Base-by-base conservation (phyloP, 352 stramenopile genomes). In the Globisporangium barbulae region DNA sequence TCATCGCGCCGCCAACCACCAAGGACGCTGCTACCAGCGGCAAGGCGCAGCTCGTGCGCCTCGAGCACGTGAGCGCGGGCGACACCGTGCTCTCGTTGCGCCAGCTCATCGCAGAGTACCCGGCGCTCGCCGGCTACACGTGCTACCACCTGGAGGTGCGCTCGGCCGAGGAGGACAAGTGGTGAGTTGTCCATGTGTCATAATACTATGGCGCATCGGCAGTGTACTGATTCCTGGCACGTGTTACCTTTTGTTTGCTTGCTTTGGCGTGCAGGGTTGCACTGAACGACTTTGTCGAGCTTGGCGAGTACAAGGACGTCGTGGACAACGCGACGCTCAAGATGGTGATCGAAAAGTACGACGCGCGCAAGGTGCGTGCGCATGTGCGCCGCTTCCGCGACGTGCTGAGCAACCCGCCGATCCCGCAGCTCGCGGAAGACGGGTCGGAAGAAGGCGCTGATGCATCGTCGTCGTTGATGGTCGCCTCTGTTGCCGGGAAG, bases 301-400 rank as follows among this genome's bases (percentile, higher is more conserved):
- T 96, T 8, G 82, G 74, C 52, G 88, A 96, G 56, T 94, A 92
- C 71, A 81, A 90, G 53, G 68, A 72, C 31, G 75, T 93, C 37
- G 67, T 62, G n/a, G 79, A 96, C 52, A 78, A 76, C 48, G 72
- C 60, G 15, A 88, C 76, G 60, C 67, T 94, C 55, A 79, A 81
- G 52, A 95, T 96, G 79, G 79, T 93, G 60, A 79, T 93, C 53
- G 88, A 96, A 30, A 93, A 90, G 67, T 96, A 95, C 64, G 85
- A 94, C 65, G 80, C 87, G 4, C 83, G 87, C 66, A 96, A 95
- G 62, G 88, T 85, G 59, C 86, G 86, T 48, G 71, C 71, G 19
- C 88, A 96, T 35, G 83, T 96, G 68, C 84, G 85, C 49, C 86
- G 87, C 60, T 88, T 96, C 63, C 88, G 88, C 42, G 86, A 96